These are phyloP conservation scores for Aspergillus nanangensis DNA, from an alignment of 495 filamentous ascomycete genomes.

Conservation along the genomic window DNA sequence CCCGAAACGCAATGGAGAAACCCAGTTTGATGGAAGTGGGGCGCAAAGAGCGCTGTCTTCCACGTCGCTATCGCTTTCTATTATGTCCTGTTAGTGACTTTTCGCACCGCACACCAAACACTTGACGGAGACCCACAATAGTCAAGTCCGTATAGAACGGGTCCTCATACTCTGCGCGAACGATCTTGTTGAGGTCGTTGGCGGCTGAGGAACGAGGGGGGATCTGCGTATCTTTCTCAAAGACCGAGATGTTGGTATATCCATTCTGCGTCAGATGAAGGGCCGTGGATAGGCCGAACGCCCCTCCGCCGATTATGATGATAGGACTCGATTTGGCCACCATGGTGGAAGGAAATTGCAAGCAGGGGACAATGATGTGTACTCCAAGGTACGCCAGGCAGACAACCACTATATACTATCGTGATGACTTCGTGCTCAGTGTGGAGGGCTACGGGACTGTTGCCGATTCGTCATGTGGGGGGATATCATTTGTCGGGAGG, in stretches of 20 bases:
- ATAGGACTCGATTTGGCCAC: constrained; percentile 16
- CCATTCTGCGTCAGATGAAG: constrained; percentile 41
- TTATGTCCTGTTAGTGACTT: not conserved
- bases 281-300: constrained; percentile 47
- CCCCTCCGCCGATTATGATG: constrained; percentile 42
- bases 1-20: constrained; percentile 48
- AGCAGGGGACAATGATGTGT: no score
- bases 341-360: no score
- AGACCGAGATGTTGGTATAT: constrained; percentile 39
- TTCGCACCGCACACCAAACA: constrained; percentile 5
- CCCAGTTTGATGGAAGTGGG: constrained; percentile 51
- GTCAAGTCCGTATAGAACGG: constrained; percentile 48
- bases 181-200: constrained; percentile 53
- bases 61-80: constrained; percentile 47
- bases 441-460: no score
- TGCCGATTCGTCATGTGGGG: no score
- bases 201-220: constrained; percentile 41
- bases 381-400: no score
- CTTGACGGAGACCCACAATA: constrained; percentile 24
- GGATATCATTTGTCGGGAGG: no score
- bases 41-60: constrained; percentile 47
- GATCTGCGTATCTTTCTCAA: constrained; percentile 38
- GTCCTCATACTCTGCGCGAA: constrained; percentile 53
- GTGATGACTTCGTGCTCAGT: no score
- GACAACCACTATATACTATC: no score